Evolutionary conservation across 2,329 filamentous ascomycete species (phyloP).

Genomic region (Canariomyces notabilis): DNA sequence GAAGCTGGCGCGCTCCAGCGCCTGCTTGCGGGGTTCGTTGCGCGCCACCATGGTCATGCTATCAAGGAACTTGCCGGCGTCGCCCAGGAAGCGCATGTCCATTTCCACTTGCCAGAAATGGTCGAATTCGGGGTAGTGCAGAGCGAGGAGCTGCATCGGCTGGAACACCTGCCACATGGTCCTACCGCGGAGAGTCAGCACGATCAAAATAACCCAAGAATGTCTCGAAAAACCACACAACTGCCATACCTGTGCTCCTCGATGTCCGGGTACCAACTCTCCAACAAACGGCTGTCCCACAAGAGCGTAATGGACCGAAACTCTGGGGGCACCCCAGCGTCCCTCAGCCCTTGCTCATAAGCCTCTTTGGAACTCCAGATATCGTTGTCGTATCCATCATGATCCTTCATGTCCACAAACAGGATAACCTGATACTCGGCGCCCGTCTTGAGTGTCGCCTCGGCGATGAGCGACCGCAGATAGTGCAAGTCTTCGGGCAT

Average conservation of each 20-base stretch:
- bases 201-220: no score
- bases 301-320: constrained; percentile 65
- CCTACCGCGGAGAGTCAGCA: no score
- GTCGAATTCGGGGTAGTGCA: constrained; percentile 33
- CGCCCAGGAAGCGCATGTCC: constrained; percentile 36
- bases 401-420: constrained; percentile 57
- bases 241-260: constrained; percentile 40
- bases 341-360: constrained; percentile 47
- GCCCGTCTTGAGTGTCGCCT: constrained; percentile 55
- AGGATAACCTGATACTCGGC: constrained; percentile 61
- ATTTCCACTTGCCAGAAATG: constrained; percentile 41
- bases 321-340: constrained; percentile 54
- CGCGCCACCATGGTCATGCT: constrained; percentile 38
- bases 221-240: no score
- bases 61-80: constrained; percentile 30
- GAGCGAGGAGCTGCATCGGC: constrained; percentile 32
- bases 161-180: constrained; percentile 33
- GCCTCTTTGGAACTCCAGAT: constrained; percentile 49
- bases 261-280: constrained; percentile 58
- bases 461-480: constrained; percentile 59
- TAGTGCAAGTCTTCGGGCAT: constrained; percentile 56
- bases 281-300: constrained; percentile 65
- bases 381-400: constrained; percentile 37
- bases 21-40: constrained; percentile 50
- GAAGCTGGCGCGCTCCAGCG: constrained; percentile 54